phyloP scores from a whole-genome alignment of 2,329 filamentous ascomycete genomes.

The Nannizzia gypsea region DNA sequence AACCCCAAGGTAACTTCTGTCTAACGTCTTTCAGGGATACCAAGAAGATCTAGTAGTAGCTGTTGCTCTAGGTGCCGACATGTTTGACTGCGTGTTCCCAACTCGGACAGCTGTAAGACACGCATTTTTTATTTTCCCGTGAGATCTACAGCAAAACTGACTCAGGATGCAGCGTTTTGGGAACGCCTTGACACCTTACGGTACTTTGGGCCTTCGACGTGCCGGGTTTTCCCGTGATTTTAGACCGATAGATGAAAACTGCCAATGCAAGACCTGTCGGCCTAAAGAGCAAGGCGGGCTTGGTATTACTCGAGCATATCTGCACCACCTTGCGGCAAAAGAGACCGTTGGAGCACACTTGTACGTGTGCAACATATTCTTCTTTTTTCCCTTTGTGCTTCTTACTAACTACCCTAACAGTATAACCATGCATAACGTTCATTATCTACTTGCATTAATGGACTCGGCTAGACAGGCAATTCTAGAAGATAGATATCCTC shows the following conservation, averaged over 20 bases:
- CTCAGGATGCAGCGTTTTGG: constrained; percentile 56
- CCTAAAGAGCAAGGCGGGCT: constrained; percentile 55
- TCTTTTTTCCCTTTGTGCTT: neutral
- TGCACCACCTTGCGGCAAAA: constrained; percentile 84
- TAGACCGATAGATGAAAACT: constrained; percentile 68
- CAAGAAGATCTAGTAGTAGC: constrained; percentile 92
- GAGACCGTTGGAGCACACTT: constrained; percentile 83
- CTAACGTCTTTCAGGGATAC: constrained; percentile 51
- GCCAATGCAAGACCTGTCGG: constrained; percentile 67
- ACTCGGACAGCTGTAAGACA: constrained; percentile 66
- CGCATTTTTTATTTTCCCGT: neutral
- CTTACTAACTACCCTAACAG: constrained; percentile 26
- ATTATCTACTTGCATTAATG: constrained; percentile 84
- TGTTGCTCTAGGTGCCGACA: constrained; percentile 87
- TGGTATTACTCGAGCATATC: constrained; percentile 74
- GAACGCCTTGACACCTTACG: constrained; percentile 72
- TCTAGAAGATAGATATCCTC: constrained; percentile 66
- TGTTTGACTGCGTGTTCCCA: constrained; percentile 99
- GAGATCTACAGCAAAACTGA: neutral
- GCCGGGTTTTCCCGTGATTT: constrained; percentile 68
- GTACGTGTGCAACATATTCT: constrained; percentile 21
- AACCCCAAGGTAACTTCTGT: neutral
- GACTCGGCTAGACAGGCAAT: constrained; percentile 61
- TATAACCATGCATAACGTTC: constrained; percentile 90
- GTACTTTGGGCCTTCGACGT: constrained; percentile 75